Evolutionary conservation across 176 grass and related monocot species (phyloP).

Genomic region (Phragmites australis): DNA sequence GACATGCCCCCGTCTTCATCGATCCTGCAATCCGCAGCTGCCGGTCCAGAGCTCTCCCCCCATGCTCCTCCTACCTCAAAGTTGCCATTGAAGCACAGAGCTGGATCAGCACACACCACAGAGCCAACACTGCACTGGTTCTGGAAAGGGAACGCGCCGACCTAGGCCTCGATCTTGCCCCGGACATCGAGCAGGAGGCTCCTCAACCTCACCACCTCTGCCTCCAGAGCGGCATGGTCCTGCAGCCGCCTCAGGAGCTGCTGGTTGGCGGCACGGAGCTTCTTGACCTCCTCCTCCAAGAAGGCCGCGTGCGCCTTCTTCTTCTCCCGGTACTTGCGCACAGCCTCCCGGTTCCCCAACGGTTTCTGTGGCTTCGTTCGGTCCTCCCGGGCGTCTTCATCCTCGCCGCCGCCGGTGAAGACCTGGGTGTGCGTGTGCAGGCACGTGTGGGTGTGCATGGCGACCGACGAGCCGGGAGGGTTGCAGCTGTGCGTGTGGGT

Average conservation of each 20-base stretch:
- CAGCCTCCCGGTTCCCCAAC: conserved; percentile 76
- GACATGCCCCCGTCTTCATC: neutral
- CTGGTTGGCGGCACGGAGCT: conserved; percentile 68
- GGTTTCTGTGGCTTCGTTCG: conserved; percentile 35
- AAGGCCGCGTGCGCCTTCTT: conserved; percentile 91
- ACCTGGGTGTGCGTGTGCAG: conserved; percentile 83
- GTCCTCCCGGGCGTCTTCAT: conserved; percentile 45
- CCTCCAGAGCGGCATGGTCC: conserved; percentile 61
- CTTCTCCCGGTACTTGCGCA: conserved; percentile 96
- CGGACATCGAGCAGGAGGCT: conserved; percentile 76
- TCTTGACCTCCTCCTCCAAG: conserved; percentile 81
- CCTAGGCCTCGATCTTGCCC: conserved; percentile 77
- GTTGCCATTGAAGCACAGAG: conserved; percentile 40
- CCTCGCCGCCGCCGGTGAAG: conserved; percentile 40
- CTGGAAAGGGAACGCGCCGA: conserved; percentile 48
- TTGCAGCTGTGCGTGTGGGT: conserved; percentile 93
- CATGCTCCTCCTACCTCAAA: conserved; percentile 36
- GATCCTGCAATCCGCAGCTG: conserved; percentile 10
- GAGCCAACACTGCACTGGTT: conserved; percentile 51
- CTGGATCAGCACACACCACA: conserved; percentile 34
- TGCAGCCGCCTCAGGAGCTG: conserved; percentile 66
- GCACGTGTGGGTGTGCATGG: conserved; percentile 79
- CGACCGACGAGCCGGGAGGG: conserved; percentile 50
- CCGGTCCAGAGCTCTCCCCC: conserved; percentile 42
- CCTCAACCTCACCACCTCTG: conserved; percentile 68